Evolutionary conservation across 208 protist genomes (phyloP).

Genomic region (Willaertia magna): DNA sequence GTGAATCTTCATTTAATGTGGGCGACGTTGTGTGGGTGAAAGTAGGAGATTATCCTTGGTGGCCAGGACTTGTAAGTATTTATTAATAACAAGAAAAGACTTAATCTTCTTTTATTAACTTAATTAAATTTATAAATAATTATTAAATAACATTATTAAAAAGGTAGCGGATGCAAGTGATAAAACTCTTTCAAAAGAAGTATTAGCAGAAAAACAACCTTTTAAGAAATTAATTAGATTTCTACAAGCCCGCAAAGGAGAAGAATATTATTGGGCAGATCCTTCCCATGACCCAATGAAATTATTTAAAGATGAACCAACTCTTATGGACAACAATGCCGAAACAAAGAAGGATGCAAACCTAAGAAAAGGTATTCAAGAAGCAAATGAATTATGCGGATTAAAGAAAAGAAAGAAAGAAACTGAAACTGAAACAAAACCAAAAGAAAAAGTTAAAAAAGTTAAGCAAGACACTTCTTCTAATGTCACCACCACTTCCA

Average conservation of each 20-base stretch:
- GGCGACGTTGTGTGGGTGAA: not conserved
- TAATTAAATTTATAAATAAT: not conserved
- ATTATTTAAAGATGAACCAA: not conserved
- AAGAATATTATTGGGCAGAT: not conserved
- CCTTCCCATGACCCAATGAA: not conserved
- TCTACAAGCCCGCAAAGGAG: not conserved
- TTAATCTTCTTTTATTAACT: not conserved
- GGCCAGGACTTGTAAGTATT: not conserved
- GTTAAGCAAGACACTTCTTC: no score
- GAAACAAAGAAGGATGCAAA: not conserved
- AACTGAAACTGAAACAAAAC: not conserved
- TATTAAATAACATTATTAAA: not conserved
- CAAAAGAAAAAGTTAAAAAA: no score
- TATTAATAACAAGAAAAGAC: not conserved
- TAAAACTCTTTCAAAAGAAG: not conserved
- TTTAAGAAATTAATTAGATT: not conserved
- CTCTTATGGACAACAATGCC: not conserved
- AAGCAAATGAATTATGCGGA: not conserved
- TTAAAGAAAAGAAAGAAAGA: not conserved
- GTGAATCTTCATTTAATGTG: no score
- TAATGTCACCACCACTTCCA: not conserved
- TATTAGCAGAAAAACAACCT: not conserved
- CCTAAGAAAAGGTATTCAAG: not conserved
- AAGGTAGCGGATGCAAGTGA: not conserved
- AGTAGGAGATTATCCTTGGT: not conserved